Evolutionary conservation across 495 filamentous ascomycete species (phyloP), one percentile per base, ranked within the genome.

Genomic region (Usnea hakonensis): DNA sequence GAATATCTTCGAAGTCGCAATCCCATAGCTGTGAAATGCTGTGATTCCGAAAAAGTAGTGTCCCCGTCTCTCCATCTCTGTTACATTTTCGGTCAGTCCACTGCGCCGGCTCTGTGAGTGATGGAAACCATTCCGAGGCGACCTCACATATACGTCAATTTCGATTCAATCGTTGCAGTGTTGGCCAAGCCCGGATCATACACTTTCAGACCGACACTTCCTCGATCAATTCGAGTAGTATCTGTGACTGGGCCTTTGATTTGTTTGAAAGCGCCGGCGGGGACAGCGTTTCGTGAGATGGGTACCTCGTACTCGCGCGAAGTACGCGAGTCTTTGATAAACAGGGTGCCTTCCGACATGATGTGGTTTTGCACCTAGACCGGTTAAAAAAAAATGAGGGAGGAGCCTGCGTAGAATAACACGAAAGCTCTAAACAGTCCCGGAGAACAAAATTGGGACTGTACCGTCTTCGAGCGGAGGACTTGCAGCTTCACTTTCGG

Each of bases 171-270:
- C 14, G 79, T 77, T 0, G 80, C 77, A 6, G 83, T 85, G 67
- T 84, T 84, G 37, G 78, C 73, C 63, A 81, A 75, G 1, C 78
- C 83, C 1, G 80, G 79, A 67, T 85, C 83, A 52, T 78, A 76
- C 2, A 85, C 67, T 3, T 78, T 72, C 5, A 84, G 70, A 5
- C 79, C 80, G 32, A 65, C 58, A 21, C 64, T 58, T 11, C 70
- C 58, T 55, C 72, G 69, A 40, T 75, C 65, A 0, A 66, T 68
- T 13, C 64, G 66, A 55, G 75, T 55, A 6, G 64, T 23, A 1
- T 56, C 65, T 4, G 26, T 35, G 1, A 48, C 50, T 28, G 67
- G 55, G 2, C 70, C 73, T 61, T 72, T 77, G 52, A 83, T 82
- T 17, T 74, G 68, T 57, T 76, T 77, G 44, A 84, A 73, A 57